Conservation (phyloP, 1,139 yeast species). For the Waltiozyma sp. region DNA sequence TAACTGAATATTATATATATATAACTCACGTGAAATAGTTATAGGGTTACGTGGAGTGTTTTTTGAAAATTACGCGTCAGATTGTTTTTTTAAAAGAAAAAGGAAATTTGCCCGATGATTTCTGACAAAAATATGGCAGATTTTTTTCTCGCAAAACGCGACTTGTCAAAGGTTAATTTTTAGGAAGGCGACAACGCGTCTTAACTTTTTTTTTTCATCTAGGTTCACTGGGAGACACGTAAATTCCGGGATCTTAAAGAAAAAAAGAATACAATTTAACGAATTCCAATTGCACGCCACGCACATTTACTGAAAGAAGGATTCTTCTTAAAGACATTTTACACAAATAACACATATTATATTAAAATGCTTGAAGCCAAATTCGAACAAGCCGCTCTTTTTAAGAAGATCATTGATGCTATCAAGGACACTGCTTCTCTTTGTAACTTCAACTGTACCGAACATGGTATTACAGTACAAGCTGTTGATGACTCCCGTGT, state of each 20-base stretch:
- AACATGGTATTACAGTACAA: slow-evolving; percentile 89
- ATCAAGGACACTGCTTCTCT: slow-evolving; percentile 88
- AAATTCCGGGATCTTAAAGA: neutral
- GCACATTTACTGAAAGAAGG: too few relatives aligned
- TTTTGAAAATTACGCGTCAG: too few relatives aligned
- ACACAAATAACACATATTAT: neutral
- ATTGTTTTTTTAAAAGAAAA: too few relatives aligned
- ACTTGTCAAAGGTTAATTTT: neutral
- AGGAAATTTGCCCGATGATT: too few relatives aligned
- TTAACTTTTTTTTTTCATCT: neutral
- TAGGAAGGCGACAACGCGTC: neutral
- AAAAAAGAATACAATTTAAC: too few relatives aligned
- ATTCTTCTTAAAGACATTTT: too few relatives aligned
- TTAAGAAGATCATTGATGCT: slow-evolving; percentile 85
- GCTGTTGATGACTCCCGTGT: slow-evolving; percentile 98
- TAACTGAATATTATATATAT: too few relatives aligned
- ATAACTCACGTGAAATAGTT: too few relatives aligned
- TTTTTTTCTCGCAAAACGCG: too few relatives aligned
- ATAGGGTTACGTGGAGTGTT: too few relatives aligned
- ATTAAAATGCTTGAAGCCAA: slow-evolving; percentile 89
- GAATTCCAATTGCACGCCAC: neutral
- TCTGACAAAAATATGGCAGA: too few relatives aligned
- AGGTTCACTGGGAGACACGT: neutral
- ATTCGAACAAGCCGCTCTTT: slow-evolving; percentile 83
- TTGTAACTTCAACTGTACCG: slow-evolving; percentile 94